Conservation (phyloP, 257 asterid species). For the Solanum gandarillasii region DNA sequence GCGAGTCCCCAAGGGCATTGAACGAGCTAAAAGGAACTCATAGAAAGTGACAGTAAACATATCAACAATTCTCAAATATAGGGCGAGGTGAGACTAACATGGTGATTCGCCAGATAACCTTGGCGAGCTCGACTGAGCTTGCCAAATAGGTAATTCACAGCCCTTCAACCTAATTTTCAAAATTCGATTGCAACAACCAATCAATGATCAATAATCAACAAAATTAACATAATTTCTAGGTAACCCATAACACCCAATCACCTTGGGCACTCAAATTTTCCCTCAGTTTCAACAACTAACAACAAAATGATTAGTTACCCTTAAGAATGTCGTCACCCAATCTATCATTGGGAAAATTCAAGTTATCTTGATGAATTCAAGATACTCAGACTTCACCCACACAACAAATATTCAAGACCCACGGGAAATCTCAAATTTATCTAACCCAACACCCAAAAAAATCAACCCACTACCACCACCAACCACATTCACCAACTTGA, state of each 20-base stretch:
- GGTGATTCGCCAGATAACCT: background rate
- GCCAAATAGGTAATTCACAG: background rate
- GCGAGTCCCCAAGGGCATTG: background rate
- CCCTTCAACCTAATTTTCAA: background rate
- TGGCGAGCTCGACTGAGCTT: background rate
- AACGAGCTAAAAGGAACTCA: background rate
- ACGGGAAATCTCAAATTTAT: too few species aligned
- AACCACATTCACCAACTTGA: background rate
- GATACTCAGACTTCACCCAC: background rate
- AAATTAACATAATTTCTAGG: background rate
- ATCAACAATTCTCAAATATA: too few species aligned
- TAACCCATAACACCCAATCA: background rate
- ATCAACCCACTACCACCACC: background rate
- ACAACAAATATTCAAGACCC: background rate
- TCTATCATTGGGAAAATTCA: background rate
- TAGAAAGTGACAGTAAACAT: background rate
- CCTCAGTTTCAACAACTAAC: background rate
- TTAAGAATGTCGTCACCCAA: too few species aligned
- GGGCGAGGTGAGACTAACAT: background rate
- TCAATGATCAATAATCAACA: background rate
- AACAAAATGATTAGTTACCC: background rate
- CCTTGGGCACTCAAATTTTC: background rate
- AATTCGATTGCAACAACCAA: background rate
- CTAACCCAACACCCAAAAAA: background rate
- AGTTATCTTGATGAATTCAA: background rate